These are phyloP conservation scores for Pythium aquatile DNA, from an alignment of 352 stramenopile species.

Conservation along the genomic window DNA sequence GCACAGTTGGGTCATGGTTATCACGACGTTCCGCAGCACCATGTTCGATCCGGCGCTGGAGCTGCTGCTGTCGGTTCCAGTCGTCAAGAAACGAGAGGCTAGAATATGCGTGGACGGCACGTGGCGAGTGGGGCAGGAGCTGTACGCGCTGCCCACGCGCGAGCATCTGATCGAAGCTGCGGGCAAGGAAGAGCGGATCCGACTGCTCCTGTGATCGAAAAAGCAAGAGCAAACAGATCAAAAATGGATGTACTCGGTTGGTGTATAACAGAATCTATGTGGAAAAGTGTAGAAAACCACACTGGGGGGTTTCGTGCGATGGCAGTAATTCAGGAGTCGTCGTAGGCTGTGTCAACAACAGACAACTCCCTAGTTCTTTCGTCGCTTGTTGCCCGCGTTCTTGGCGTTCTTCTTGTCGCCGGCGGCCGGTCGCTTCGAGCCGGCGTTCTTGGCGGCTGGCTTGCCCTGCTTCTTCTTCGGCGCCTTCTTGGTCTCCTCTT, in stretches of 20 bases:
- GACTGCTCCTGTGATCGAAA: constrained; percentile 14
- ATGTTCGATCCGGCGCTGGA: constrained; percentile 22
- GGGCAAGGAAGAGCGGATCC: constrained; percentile 15
- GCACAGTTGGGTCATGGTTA: constrained; percentile 23
- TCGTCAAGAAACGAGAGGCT: constrained; percentile 15
- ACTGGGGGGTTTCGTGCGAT: not conserved
- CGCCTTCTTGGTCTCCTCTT: constrained; percentile 44
- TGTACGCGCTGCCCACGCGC: constrained; percentile 13
- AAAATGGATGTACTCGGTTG: constrained; percentile 11
- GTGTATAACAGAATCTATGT: constrained; percentile 23
- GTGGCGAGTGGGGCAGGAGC: not conserved
- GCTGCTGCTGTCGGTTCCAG: constrained; percentile 18
- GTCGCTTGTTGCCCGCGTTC: constrained; percentile 21
- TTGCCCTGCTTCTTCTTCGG: constrained; percentile 44
- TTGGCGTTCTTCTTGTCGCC: constrained; percentile 31
- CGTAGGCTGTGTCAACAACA: not conserved
- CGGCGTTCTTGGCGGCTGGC: constrained; percentile 27
- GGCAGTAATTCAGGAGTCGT: constrained; percentile 1
- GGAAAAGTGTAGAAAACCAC: constrained; percentile 8
- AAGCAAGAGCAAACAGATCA: not conserved
- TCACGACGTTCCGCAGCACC: constrained; percentile 5
- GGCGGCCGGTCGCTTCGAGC: constrained; percentile 28
- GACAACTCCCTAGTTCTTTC: constrained; percentile 30
- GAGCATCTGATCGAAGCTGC: constrained; percentile 20
- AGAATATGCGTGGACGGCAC: not conserved